Evolutionary conservation across 345 rosid species (phyloP), one percentile per base, ranked within the genome.

Genomic region (Raphanus sativus): DNA sequence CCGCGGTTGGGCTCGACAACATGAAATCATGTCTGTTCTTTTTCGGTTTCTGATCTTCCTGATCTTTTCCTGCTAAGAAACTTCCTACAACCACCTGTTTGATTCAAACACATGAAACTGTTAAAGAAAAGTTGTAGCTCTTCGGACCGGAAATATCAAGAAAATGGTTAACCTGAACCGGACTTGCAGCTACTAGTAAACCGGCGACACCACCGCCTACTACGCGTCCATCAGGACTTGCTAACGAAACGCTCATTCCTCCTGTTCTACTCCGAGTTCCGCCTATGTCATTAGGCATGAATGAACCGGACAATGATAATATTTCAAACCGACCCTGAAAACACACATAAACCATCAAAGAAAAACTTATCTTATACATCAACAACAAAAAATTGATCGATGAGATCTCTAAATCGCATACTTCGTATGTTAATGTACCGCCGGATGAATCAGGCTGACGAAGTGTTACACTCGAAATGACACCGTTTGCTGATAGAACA

Each of bases 361-460:
- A 2, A 60, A 42, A 42, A 36, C 15, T 9, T 11, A 59, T 71
- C 2, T 30, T 29, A 65, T 66, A 62, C 3, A 60, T 15, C 61
- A 45, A 70, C 13, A 38, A 42, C 28, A 33, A 7, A 42, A 38
- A 3, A n/a, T 55, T 38, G 26, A 61, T 62, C 8, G 2, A 72
- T 25, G 64, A 58, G 33, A 66, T 17, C 0, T 28, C 1, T 0
- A 71, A 34, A 25, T 34, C 29, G 48, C 70, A 66, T 71, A 93
- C 99, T 92, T 96, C 99, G 11, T 96, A 96, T 10, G 99, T 96
- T 83, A 96, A 85, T 77, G 99, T 96, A 61, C 99, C 99, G 1
- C 99, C 99, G 1, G 99, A 96, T 36, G 98, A 90, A 87, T 96
- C 97, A 12, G 98, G 94, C 70, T 91, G 99, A n/a, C 96, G 93